Conservation (phyloP, 2,329 filamentous ascomycete species). For the Pyricularia sp. region DNA sequence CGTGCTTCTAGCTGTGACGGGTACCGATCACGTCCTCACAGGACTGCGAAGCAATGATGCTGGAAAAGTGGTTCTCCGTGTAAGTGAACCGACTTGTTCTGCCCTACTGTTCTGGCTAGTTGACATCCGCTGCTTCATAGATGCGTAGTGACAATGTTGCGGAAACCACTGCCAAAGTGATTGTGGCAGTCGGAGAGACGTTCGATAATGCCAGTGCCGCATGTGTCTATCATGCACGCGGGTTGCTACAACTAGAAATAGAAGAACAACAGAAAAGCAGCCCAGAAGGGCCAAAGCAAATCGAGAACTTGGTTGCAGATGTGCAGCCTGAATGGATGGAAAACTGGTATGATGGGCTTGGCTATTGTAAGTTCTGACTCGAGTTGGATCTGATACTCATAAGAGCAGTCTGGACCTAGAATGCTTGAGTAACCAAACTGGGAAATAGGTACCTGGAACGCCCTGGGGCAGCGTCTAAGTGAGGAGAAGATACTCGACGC, state of each 20-base stretch:
- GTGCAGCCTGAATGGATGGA: slow-evolving; percentile 58
- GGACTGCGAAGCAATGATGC: slow-evolving; percentile 51
- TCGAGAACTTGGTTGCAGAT: slow-evolving; percentile 29
- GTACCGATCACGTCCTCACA: slow-evolving; percentile 55
- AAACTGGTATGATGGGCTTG: slow-evolving; percentile 83
- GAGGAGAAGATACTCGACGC: slow-evolving; percentile 68
- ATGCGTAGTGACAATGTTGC: slow-evolving; percentile 52
- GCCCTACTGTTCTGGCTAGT: background rate
- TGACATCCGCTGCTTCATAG: slow-evolving; percentile 17
- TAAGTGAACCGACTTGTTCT: slow-evolving; percentile 24
- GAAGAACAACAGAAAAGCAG: slow-evolving; percentile 25
- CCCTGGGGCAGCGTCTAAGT: slow-evolving; percentile 68
- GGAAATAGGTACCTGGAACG: slow-evolving; percentile 71
- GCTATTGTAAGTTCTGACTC: slow-evolving; percentile 53
- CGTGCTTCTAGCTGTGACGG: slow-evolving; percentile 67
- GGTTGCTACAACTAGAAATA: slow-evolving; percentile 34
- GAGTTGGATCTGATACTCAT: slow-evolving; percentile 4
- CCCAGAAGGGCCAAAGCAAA: slow-evolving; percentile 29
- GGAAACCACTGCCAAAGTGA: slow-evolving; percentile 42
- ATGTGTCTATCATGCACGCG: slow-evolving; percentile 77
- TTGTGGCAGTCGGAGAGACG: slow-evolving; percentile 57
- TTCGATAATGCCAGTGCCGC: slow-evolving; percentile 69
- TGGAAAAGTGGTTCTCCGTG: slow-evolving; percentile 56
- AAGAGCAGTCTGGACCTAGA: background rate
- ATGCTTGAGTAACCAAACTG: background rate